Evolutionary conservation across 306 rosid genomes (phyloP).

Genomic region (Mimosa pudica): DNA sequence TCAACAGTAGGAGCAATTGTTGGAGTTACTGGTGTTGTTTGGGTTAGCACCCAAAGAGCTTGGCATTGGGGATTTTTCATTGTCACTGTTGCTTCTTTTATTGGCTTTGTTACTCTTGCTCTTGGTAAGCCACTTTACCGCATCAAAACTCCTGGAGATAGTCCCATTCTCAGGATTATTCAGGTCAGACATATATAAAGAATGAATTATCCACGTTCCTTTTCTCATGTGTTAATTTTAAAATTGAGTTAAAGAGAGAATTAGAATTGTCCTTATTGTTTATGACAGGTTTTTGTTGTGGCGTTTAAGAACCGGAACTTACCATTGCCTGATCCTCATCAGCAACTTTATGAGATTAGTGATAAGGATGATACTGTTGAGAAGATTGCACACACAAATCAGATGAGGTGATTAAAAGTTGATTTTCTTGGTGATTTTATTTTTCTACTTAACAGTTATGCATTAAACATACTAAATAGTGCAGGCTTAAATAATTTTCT

Average conservation of each 20-base stretch:
- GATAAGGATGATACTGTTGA: conserved; percentile 48
- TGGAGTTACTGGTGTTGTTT: conserved; percentile 75
- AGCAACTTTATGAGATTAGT: conserved; percentile 60
- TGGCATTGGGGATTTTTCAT: conserved; percentile 83
- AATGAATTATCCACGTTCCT: neutral
- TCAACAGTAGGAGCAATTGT: conserved; percentile 59
- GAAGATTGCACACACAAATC: conserved; percentile 66
- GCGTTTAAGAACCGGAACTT: conserved; percentile 67
- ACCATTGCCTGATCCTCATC: conserved; percentile 46
- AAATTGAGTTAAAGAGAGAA: neutral
- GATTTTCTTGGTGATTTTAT: conserved; percentile 16
- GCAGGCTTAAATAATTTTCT: conserved; percentile 35
- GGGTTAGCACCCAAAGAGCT: conserved; percentile 53
- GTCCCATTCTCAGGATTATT: conserved; percentile 56
- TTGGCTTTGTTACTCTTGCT: conserved; percentile 60
- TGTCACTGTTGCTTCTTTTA: conserved; percentile 48
- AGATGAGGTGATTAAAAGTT: conserved; percentile 63
- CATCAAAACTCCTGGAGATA: conserved; percentile 51
- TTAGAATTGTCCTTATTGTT: conserved; percentile 3
- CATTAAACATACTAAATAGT: neutral
- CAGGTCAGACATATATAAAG: conserved; percentile 43
- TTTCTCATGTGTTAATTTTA: neutral
- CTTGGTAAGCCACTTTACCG: conserved; percentile 82
- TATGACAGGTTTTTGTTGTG: conserved; percentile 66
- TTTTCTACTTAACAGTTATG: conserved; percentile 23